These are phyloP conservation scores for Amylostereum areolatum DNA, from an alignment of 1,284 basidiomycete genomes.

Conservation along the genomic window DNA sequence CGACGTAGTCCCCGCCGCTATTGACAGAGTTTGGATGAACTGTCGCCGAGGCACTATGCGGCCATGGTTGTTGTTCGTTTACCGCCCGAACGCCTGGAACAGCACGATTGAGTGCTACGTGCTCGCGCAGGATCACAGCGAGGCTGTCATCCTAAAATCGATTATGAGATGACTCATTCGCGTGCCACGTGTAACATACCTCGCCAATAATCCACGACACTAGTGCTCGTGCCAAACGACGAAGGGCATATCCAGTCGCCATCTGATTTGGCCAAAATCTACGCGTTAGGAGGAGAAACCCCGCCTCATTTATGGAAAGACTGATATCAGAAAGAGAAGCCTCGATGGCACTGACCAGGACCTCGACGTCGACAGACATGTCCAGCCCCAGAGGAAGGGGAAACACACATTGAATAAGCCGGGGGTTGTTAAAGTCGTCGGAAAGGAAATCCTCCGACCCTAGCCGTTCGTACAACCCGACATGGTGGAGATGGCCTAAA, in stretches of 20 bases:
- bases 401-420: constrained; percentile 45
- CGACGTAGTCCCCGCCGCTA: constrained; percentile 63
- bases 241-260: constrained; percentile 61
- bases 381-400: constrained; percentile 68
- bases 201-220: constrained; percentile 61
- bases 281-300: constrained; percentile 55
- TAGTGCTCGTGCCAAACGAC: constrained; percentile 45
- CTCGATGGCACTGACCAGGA: constrained; percentile 66
- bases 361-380: constrained; percentile 65
- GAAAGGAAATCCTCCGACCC: constrained; percentile 35
- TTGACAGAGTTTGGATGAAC: constrained; percentile 38
- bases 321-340: constrained; percentile 64
- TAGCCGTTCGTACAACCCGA: constrained; percentile 52
- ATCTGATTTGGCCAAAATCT: constrained; percentile 70
- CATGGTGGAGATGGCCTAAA: constrained; percentile 51
- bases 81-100: constrained; percentile 61
- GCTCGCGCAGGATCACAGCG: constrained; percentile 57
- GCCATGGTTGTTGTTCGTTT: constrained; percentile 43
- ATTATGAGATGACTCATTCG: not conserved
- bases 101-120: constrained; percentile 42
- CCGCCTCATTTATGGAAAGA: constrained; percentile 68
- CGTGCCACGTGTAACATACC: constrained; percentile 30
- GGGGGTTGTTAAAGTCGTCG: constrained; percentile 20
- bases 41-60: constrained; percentile 30
- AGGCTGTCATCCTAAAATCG: constrained; percentile 50